Base-by-base conservation (phyloP, 176 grass and related monocot genomes). In the Oryza glumipatula region DNA sequence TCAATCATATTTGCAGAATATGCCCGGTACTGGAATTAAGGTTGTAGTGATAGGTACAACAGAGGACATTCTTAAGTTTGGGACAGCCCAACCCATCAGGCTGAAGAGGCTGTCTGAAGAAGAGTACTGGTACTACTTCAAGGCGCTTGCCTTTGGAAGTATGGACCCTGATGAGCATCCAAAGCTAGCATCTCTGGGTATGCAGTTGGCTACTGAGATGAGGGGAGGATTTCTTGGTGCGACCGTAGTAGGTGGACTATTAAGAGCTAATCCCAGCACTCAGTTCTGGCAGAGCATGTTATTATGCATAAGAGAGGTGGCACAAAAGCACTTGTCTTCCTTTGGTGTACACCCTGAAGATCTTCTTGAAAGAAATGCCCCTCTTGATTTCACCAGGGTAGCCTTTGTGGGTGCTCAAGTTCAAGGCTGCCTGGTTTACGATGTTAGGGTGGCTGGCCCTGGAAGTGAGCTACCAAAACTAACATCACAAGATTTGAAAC, bases 101-200 rank as follows among this genome's bases (percentile, higher is more conserved):
- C 1, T 92, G 33, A 84, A 85, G 28, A 73, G 14, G 38, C 80
- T 91, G 56, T 77, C 76, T 36, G 65, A 81, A 33, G 81, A 91
- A 16, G 85, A 88, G 33, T 88, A 85, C 72, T 69, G 74, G 46
- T 91, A 82, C 26, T 85, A 74, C 84, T 91, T 91, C 76, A 81
- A 80, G 30, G 74, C 70, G 3, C 76, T 80, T 44, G 63, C 89
- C 17, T 91, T 91, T 28, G 81, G 86, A 28, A 88, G 76, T 52
- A 84, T 65, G 65, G 22, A 91, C 35, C 81, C 85, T 61, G 64
- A 88, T 58, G 85, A 81, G 6, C 64, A 74, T 15, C 72, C 71
- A 1, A 73, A 35, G 9, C 73, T 86, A 38, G 78, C 64, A 22
- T 80, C 51, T 71, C 11, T 88, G 17, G 86, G 41, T 11, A 70